Percentiles rank a stretch among this genome's conserved stretches.
phyloP scores from a whole-genome alignment of 2,329 filamentous ascomycete species.

The Monosporascus sp. region DNA sequence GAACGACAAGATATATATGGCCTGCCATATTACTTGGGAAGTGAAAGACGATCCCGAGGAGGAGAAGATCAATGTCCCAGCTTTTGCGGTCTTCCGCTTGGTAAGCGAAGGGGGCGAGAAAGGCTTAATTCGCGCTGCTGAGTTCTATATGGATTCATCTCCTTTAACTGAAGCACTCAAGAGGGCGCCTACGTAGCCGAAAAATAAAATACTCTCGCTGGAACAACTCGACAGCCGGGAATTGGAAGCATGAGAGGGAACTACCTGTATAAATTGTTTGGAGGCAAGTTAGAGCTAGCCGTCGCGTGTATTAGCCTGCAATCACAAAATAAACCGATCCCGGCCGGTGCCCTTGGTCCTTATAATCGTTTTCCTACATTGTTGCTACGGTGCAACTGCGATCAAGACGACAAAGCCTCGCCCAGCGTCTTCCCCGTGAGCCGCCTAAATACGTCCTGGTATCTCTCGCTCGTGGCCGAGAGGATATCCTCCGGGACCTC shows the following conservation, averaged over 20 bases:
- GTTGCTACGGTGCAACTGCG: too few relatives aligned
- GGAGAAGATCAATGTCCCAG: conserved; percentile 13
- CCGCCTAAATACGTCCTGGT: conserved; percentile 68
- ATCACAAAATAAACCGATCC: too few relatives aligned
- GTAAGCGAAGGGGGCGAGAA: conserved; percentile 10
- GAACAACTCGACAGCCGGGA: too few relatives aligned
- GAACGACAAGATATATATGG: conserved; percentile 15
- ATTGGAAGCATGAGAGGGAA: too few relatives aligned
- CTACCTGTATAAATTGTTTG: too few relatives aligned
- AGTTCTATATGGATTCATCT: conserved; percentile 15
- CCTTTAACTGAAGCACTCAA: conserved; percentile 12
- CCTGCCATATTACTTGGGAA: conserved; percentile 17
- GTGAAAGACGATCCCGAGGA: conserved; percentile 17
- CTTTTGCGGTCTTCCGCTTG: conserved; percentile 10
- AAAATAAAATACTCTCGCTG: not conserved
- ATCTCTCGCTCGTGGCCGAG: conserved; percentile 63
- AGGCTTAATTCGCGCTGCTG: conserved; percentile 7
- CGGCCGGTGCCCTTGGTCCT: too few relatives aligned
- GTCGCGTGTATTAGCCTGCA: too few relatives aligned
- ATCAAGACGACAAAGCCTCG: conserved; percentile 11
- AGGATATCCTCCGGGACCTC: conserved; percentile 68
- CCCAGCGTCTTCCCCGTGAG: conserved; percentile 51
- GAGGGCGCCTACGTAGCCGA: conserved; percentile 4
- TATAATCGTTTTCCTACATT: too few relatives aligned
- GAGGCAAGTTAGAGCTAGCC: too few relatives aligned